Conservation (phyloP, 2,329 filamentous ascomycete species). For the Microcyclosporella mali region DNA sequence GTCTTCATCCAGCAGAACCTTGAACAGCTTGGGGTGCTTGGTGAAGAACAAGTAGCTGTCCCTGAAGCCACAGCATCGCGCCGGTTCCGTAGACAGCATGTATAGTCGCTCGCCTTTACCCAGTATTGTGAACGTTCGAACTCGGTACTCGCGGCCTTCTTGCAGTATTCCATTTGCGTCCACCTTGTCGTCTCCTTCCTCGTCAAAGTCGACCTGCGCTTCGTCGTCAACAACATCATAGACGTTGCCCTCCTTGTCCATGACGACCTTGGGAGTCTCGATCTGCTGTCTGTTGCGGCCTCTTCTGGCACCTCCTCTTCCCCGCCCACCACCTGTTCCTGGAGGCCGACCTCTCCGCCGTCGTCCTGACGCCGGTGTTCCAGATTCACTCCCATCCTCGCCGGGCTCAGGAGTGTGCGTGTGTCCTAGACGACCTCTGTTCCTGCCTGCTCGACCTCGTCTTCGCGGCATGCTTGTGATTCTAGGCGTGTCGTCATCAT, state of each 20-base stretch:
- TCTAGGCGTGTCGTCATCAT: conserved; percentile 27
- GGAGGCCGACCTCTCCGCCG: conserved; percentile 46
- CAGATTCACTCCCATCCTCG: conserved; percentile 40
- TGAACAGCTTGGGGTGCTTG: conserved; percentile 92
- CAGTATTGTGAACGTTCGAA: conserved; percentile 85
- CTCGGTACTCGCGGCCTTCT: conserved; percentile 84
- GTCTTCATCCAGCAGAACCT: conserved; percentile 96
- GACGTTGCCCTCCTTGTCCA: conserved; percentile 90
- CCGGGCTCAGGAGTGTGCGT: conserved; percentile 51
- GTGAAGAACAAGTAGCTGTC: conserved; percentile 99
- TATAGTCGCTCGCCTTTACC: conserved; percentile 81
- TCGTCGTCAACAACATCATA: conserved; percentile 90
- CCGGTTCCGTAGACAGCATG: conserved; percentile 97
- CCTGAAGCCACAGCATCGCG: conserved; percentile 90
- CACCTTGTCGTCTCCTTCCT: conserved; percentile 87
- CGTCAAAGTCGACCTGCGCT: conserved; percentile 77
- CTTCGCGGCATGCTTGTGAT: conserved; percentile 36
- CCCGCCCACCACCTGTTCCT: conserved; percentile 22
- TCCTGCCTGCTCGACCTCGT: conserved; percentile 30
- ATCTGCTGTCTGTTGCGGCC: conserved; percentile 64
- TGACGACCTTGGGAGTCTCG: conserved; percentile 73
- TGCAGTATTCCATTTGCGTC: conserved; percentile 79
- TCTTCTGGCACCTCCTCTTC: conserved; percentile 62
- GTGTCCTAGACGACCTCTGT: neutral
- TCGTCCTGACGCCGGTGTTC: conserved; percentile 39